phyloP scores from a whole-genome alignment of 805 yeast genomes.

The Lipomyces lipofer region DNA sequence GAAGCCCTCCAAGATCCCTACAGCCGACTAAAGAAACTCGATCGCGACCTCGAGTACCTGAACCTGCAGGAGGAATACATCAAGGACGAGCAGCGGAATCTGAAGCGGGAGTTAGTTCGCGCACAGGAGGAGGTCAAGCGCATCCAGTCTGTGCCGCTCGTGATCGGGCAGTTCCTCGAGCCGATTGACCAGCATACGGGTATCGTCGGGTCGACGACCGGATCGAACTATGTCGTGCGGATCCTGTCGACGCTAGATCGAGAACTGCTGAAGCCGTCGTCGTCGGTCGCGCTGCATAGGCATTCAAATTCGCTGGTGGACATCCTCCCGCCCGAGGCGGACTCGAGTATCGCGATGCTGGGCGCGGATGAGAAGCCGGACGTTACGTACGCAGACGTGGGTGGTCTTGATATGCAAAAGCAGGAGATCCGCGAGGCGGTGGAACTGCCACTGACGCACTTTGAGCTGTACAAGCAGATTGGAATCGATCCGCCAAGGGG shows the following conservation, averaged over 20 bases:
- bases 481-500: slow-evolving; percentile 99
- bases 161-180: slow-evolving; percentile 96
- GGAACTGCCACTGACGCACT: slow-evolving; percentile 92
- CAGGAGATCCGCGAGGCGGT: slow-evolving; percentile 99
- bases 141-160: slow-evolving; percentile 95
- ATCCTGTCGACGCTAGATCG: slow-evolving; percentile 92
- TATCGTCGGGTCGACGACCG: slow-evolving; percentile 95
- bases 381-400: slow-evolving; percentile 96
- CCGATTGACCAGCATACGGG: slow-evolving; percentile 97
- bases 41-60: slow-evolving; percentile 84
- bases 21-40: slow-evolving; percentile 79
- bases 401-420: slow-evolving; percentile 98
- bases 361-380: slow-evolving; percentile 95
- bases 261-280: slow-evolving; percentile 89
- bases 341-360: slow-evolving; percentile 90
- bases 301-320: slow-evolving; percentile 98
- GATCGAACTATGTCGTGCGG: slow-evolving; percentile 94
- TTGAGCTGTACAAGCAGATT: slow-evolving; percentile 92
- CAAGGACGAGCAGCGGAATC: slow-evolving; percentile 96
- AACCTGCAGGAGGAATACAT: slow-evolving; percentile 92
- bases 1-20: slow-evolving; percentile 61
- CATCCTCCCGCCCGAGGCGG: slow-evolving; percentile 98
- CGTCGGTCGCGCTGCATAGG: slow-evolving; percentile 96
- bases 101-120: slow-evolving; percentile 88
- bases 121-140: slow-evolving; percentile 99